A percentile compares a stretch with the other conserved stretches of the same genome.
Conservation (phyloP, 129 eudicot species). For the Centrapalus pauciflorus region DNA sequence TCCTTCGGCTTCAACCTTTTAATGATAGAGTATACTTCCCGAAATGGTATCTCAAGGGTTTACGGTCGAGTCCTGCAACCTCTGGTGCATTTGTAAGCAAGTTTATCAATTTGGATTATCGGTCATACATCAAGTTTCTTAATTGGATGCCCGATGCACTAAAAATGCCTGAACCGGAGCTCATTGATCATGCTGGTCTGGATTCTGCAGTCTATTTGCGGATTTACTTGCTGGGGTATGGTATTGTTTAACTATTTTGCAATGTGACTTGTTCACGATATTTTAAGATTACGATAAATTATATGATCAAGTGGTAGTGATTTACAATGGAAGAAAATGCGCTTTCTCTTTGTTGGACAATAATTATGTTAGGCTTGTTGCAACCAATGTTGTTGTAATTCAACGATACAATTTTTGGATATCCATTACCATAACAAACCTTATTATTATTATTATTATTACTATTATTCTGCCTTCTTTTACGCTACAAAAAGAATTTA, state of each 20-base stretch:
- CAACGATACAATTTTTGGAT: too few relatives aligned
- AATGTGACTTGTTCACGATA: neutral
- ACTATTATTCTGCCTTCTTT: too few relatives aligned
- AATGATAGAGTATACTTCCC: conserved; percentile 79
- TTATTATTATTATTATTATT: too few relatives aligned
- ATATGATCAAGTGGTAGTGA: too few relatives aligned
- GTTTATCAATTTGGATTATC: conserved; percentile 53
- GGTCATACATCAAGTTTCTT: conserved; percentile 53
- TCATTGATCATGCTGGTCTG: conserved; percentile 76
- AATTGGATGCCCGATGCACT: conserved; percentile 80
- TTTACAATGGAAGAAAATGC: neutral
- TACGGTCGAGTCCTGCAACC: conserved; percentile 47
- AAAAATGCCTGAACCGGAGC: conserved; percentile 81
- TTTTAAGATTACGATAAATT: neutral
- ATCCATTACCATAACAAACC: too few relatives aligned
- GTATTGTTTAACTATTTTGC: neutral
- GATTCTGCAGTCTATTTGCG: conserved; percentile 70
- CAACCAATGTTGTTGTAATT: neutral
- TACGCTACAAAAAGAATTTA: too few relatives aligned
- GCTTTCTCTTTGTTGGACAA: neutral
- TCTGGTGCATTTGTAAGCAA: conserved; percentile 42
- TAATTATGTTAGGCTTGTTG: neutral
- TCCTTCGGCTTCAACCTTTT: conserved; percentile 72
- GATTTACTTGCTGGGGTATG: conserved; percentile 71
- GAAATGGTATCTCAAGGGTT: conserved; percentile 76